These are phyloP conservation scores for Xylaria venustula DNA, from an alignment of 495 filamentous ascomycete genomes.

Conservation along the genomic window DNA sequence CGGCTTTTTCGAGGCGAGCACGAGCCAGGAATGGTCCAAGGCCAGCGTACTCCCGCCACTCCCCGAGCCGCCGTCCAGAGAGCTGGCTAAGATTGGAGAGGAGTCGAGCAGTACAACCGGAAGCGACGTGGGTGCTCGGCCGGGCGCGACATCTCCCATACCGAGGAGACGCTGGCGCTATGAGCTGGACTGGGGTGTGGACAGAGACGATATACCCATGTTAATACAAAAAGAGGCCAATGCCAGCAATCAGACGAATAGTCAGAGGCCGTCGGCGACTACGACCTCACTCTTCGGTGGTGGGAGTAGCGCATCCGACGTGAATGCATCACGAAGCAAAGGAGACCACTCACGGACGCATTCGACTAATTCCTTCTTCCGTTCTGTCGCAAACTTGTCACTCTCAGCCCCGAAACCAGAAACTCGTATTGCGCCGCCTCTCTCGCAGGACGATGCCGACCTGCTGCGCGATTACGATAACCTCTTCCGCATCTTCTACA, in stretches of 20 bases:
- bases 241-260: conserved; percentile 8
- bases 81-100: conserved; percentile 57
- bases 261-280: conserved; percentile 13
- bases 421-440: conserved; percentile 34
- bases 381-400: conserved; percentile 78
- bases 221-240: conserved; percentile 69
- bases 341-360: conserved; percentile 55
- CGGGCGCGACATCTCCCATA: conserved; percentile 23
- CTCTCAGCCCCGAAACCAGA: conserved; percentile 39
- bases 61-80: conserved; percentile 32
- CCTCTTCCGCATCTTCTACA: conserved; percentile 90
- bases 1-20: conserved; percentile 89
- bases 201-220: conserved; percentile 79
- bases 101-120: conserved; percentile 40
- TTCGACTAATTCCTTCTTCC: conserved; percentile 71
- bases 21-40: conserved; percentile 80
- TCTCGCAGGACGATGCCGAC: conserved; percentile 57
- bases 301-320: conserved; percentile 25
- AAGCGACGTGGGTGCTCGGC: conserved; percentile 20
- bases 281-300: conserved; percentile 44
- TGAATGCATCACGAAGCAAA: conserved; percentile 23
- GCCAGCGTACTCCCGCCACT: conserved; percentile 31
- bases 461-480: conserved; percentile 89
- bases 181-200: conserved; percentile 75
- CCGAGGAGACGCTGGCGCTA: conserved; percentile 75